Evolutionary conservation across 176 grass and related monocot genomes (phyloP), one percentile per base, ranked within the genome.

Genomic region (Avena insularis): DNA sequence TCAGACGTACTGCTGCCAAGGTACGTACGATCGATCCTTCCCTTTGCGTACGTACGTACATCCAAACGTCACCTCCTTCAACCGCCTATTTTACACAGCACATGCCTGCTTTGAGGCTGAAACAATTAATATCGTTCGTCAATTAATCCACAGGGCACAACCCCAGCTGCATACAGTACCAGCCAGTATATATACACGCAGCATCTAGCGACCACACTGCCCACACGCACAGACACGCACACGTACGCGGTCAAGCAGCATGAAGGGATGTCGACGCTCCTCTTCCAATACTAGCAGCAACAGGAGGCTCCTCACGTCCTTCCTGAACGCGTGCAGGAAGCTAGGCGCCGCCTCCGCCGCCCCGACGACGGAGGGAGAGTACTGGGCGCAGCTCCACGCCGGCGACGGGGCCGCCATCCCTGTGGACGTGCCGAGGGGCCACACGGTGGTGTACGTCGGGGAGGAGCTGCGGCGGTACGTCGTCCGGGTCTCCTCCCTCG

Each of bases 401-500:
- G 10, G 19, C 21, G 58, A 4, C 5, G 81, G 13, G 4, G 86
- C n/a, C 19, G 65, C 33, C 63, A 82, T 97, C 82, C 95, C 95
- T 40, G 63, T 85, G 45, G 95, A 97, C 71, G 95, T 97, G 79
- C 95, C 95, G 33, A 87, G 73, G 80, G 93, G 95, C 19, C 93
- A 95, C 89, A 91, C 87, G 89, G 95, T 93, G 86, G 95, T 97
- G 29, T 97, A 97, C 85, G 95, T 97, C 78, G 95, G 95, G 10
- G 79, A 93, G 31, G 56, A 89, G 84, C 78, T 87, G 86, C 87
- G 85, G 65, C 89, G 95, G 68, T 85, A 91, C 61, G 89, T 97
- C 40, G 92, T 95, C 19, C 79, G 84, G 35, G 87, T 97, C 38
- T 89, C 91, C 2, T 97, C 85, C 77, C 93, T 97, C 4, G 85